Conservation (phyloP, 1,284 basidiomycete genomes). For the Clitocybe nebularis region DNA sequence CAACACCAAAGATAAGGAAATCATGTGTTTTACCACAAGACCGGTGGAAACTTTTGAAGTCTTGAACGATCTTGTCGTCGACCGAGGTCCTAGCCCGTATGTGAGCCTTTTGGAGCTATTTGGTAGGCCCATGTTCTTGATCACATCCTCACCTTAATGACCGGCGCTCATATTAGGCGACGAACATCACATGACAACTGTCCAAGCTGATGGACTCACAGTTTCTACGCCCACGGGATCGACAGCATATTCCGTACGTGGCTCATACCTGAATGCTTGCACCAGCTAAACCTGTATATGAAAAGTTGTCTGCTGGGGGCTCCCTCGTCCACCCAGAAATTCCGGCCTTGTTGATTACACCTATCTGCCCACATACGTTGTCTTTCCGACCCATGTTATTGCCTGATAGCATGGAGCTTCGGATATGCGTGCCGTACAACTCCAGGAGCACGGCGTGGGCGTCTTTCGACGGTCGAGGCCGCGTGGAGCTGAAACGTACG, state of each 20-base stretch:
- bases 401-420: slow-evolving; percentile 97
- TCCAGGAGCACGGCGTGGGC: slow-evolving; percentile 98
- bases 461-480: slow-evolving; percentile 95
- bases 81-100: slow-evolving; percentile 96
- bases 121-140: slow-evolving; percentile 51
- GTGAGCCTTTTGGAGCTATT: slow-evolving; percentile 96
- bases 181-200: slow-evolving; percentile 98
- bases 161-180: slow-evolving; percentile 59
- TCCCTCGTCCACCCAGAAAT: slow-evolving; percentile 98
- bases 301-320: slow-evolving; percentile 94
- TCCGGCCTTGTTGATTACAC: slow-evolving; percentile 93
- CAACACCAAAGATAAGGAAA: slow-evolving; percentile 83
- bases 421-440: slow-evolving; percentile 98
- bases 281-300: too few relatives aligned
- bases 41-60: slow-evolving; percentile 98
- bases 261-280: slow-evolving; percentile 12
- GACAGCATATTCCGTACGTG: slow-evolving; percentile 89
- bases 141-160: not conserved
- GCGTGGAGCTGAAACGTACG: slow-evolving; percentile 92
- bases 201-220: slow-evolving; percentile 96
- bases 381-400: slow-evolving; percentile 99
- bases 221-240: slow-evolving; percentile 97
- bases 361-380: slow-evolving; percentile 97
- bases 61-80: slow-evolving; percentile 96
- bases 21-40: slow-evolving; percentile 95